Base-by-base conservation (phyloP, 2,329 filamentous ascomycete species). In the Ilyonectria mors-panacis region DNA sequence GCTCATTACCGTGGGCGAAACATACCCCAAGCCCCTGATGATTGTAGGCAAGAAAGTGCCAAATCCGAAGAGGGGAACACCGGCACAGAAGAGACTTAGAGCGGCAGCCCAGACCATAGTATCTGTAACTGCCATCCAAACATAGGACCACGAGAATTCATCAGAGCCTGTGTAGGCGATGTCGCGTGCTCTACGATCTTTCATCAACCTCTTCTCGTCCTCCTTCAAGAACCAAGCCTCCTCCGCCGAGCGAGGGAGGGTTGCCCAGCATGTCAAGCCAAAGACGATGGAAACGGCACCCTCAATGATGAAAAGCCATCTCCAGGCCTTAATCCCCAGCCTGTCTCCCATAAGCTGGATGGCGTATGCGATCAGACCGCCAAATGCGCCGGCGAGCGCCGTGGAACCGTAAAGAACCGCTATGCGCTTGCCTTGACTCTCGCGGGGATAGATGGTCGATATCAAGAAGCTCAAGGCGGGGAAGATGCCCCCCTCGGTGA, bases 401-500 rank as follows among this genome's bases (percentile, higher is more conserved):
- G 60, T 58, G 4, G 61, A 47, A 4, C 55, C 62, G 53, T 64
- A 73, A 48, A 73, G 55, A 15, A 68, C 68, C 2, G 66, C 64
- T 12, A 66, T 64, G 35, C 70, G 56, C 13, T 70, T 35, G 21
- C 62, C 66, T 26, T 70, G 65, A 4, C 69, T 62, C 19, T 56
- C 51, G 5, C 63, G 64, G 2, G 60, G 57, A 55, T 71, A 73
- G 39, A 73, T 68, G 15, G 63, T 63, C 1, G 69, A 66, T 10
- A 73, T 59, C 59, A 90, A 90, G 12, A 87, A 77, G 1, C 86
- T 85, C 66, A 89, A 81, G 1, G 88, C 88, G 0, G 89, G 88
- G 69, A 91, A 90, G 0, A 91, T 80, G 0, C 88, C 89, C 6
- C 86, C 88, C 77, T 91, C 89, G 15, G 89, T 84, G 3, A 87